Conservation (phyloP, 331 rosid genomes). For the Malus hybrid region DNA sequence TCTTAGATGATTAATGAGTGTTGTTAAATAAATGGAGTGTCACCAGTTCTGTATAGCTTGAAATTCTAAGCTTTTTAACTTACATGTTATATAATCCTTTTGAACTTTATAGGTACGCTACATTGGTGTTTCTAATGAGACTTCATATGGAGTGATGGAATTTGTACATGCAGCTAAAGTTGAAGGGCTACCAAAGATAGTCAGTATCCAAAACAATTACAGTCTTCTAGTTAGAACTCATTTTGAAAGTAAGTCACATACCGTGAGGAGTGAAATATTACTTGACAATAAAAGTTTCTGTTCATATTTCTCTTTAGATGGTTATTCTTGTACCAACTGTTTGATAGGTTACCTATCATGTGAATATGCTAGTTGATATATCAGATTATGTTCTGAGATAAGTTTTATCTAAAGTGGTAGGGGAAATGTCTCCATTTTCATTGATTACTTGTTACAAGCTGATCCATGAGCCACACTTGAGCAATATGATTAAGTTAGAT, state of each 20-base stretch:
- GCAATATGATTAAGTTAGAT: background rate
- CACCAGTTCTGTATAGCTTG: background rate
- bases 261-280: background rate
- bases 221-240: constrained; percentile 57
- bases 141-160: constrained; percentile 97
- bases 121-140: constrained; percentile 89
- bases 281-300: background rate
- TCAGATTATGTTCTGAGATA: background rate
- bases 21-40: background rate
- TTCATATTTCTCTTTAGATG: background rate
- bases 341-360: background rate
- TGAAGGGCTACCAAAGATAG: constrained; percentile 83
- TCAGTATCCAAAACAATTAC: constrained; percentile 85
- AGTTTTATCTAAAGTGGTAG: background rate
- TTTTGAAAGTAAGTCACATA: constrained; percentile 49
- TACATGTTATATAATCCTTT: background rate
- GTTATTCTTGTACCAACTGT: background rate
- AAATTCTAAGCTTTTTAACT: background rate
- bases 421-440: background rate
- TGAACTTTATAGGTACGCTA: constrained; percentile 58
- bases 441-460: background rate
- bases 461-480: background rate
- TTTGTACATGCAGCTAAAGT: constrained; percentile 74
- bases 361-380: background rate
- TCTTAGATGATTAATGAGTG: background rate